These are phyloP conservation scores for Phanerochaete carnosa DNA, from an alignment of 768 basidiomycete genomes.

Conservation along the genomic window DNA sequence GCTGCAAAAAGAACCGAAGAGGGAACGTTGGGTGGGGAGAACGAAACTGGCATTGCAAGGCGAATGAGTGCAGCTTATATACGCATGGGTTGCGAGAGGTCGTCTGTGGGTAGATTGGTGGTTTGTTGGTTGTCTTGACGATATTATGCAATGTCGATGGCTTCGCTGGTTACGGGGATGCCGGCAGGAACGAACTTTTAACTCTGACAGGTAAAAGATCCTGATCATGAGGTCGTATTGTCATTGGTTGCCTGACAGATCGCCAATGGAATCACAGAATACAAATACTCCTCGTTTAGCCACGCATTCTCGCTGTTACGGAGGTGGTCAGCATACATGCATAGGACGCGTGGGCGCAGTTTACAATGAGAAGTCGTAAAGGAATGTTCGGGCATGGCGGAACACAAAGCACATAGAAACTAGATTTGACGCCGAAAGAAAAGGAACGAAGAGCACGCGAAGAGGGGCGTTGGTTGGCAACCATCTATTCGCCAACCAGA, in stretches of 20 bases:
- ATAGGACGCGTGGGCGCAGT: not conserved
- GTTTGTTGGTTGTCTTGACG: not conserved
- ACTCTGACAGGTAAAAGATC: too few species aligned
- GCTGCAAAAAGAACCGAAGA: constrained; percentile 40
- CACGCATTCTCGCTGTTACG: constrained; percentile 7
- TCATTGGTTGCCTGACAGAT: not conserved
- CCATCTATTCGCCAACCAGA: not conserved
- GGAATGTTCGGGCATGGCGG: not conserved
- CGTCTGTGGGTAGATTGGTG: not conserved
- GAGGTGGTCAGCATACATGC: constrained; percentile 1
- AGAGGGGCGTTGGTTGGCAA: not conserved
- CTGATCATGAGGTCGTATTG: not conserved
- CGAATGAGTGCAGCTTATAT: constrained; percentile 16
- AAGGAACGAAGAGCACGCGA: not conserved
- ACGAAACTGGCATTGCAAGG: constrained; percentile 4
- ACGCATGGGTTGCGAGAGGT: not conserved
- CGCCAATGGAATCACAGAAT: not conserved
- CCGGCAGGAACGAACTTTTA: not conserved
- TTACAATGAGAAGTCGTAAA: not conserved
- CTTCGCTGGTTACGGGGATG: not conserved
- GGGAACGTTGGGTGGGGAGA: constrained; percentile 14
- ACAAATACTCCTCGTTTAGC: not conserved
- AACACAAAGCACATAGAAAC: not conserved
- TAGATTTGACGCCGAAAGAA: not conserved
- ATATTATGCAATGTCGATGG: not conserved